These are phyloP conservation scores for Mycocentrospora acerina DNA, from an alignment of 2,329 filamentous ascomycete genomes.

Conservation along the genomic window DNA sequence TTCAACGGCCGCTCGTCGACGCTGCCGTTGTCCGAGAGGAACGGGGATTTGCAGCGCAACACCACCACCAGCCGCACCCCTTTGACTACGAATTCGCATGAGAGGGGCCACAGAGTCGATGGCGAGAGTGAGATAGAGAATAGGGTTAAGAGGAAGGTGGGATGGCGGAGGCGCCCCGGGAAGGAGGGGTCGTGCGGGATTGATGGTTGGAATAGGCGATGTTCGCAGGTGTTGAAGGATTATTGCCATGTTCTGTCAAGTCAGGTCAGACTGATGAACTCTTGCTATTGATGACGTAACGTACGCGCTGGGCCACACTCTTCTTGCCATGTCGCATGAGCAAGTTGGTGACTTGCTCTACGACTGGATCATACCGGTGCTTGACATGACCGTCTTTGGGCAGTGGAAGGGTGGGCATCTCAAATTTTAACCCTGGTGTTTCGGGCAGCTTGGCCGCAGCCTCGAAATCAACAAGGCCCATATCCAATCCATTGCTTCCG, in stretches of 20 bases:
- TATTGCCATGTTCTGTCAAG: conserved; percentile 74
- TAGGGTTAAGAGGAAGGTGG: conserved; percentile 84
- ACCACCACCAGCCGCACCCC: conserved; percentile 83
- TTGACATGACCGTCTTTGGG: conserved; percentile 67
- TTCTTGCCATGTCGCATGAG: conserved; percentile 92
- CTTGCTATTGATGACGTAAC: conserved; percentile 28
- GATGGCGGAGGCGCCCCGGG: conserved; percentile 74
- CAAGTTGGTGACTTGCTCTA: conserved; percentile 85
- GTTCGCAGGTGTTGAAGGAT: conserved; percentile 85
- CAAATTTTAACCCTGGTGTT: conserved; percentile 71
- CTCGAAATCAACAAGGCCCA: conserved; percentile 35
- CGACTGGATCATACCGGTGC: conserved; percentile 79
- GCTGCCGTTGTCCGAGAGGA: conserved; percentile 72
- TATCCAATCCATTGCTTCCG: conserved; percentile 19
- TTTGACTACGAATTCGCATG: conserved; percentile 73
- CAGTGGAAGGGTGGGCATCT: conserved; percentile 67
- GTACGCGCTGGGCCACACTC: conserved; percentile 82
- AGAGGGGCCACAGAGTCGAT: conserved; percentile 92
- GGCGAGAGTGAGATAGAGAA: conserved; percentile 84
- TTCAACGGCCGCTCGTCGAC: conserved; percentile 74
- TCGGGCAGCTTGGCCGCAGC: conserved; percentile 17
- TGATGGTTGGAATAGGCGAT: conserved; percentile 74
- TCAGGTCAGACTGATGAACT: conserved; percentile 3
- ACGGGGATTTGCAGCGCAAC: conserved; percentile 78
- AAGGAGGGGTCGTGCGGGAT: conserved; percentile 69